phyloP scores from a whole-genome alignment of 148 eudicot species.

The Rhododendron kiyosumense region DNA sequence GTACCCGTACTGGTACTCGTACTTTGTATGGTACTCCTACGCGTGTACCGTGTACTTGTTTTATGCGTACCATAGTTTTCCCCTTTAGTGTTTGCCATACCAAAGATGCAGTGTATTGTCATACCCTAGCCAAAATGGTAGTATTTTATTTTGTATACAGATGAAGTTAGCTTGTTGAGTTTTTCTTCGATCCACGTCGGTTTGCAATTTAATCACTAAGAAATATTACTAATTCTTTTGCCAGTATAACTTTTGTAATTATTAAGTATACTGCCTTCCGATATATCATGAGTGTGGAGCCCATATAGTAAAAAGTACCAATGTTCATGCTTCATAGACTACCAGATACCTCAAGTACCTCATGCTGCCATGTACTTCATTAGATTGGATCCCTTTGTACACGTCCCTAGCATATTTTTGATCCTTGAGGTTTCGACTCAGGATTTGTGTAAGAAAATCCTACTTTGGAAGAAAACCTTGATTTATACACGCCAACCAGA shows the following conservation, averaged over 20 bases:
- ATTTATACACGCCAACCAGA: background rate
- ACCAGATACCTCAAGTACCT: background rate
- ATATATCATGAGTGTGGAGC: background rate
- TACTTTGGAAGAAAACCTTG: background rate
- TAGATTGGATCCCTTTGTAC: background rate
- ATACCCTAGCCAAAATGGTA: too few species aligned
- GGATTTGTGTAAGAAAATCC: background rate
- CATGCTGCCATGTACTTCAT: background rate
- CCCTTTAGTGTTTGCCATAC: too few species aligned
- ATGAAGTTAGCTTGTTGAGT: too few species aligned
- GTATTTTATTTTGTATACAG: too few species aligned
- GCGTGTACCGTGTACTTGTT: background rate
- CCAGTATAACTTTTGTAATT: background rate
- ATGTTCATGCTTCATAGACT: background rate
- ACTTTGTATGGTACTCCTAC: background rate
- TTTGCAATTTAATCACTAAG: too few species aligned
- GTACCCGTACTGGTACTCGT: background rate
- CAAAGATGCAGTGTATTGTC: too few species aligned
- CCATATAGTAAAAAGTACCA: background rate
- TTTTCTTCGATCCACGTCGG: too few species aligned
- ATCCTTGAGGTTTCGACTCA: background rate
- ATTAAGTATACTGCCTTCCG: background rate
- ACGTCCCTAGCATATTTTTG: background rate
- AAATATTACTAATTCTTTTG: background rate
- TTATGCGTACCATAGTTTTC: too few species aligned